A percentile compares a stretch with the other conserved stretches of the same genome.
Evolutionary conservation across 2,329 filamentous ascomycete species (phyloP).

Genomic region (Scedosporium aurantiacum): DNA sequence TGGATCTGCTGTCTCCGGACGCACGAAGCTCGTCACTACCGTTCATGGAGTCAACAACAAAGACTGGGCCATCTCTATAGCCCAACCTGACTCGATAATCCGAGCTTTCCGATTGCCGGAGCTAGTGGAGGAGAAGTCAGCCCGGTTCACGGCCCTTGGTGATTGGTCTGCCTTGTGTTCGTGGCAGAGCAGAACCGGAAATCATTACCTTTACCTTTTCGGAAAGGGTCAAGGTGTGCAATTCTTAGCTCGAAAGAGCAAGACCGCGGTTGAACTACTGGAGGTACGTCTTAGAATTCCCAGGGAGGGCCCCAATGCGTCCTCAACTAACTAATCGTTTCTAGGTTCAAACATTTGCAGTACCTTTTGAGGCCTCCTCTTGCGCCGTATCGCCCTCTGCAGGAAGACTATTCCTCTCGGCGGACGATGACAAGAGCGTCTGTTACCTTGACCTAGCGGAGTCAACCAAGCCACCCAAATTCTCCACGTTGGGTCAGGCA

Average conservation of each 20-base stretch:
- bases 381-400: conserved; percentile 27
- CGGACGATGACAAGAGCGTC: conserved; percentile 24
- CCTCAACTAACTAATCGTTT: not conserved
- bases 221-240: conserved; percentile 29
- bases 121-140: conserved; percentile 19
- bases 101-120: conserved; percentile 25
- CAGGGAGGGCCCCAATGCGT: no score
- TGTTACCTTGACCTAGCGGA: conserved; percentile 29
- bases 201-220: conserved; percentile 33
- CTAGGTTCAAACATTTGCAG: conserved; percentile 30
- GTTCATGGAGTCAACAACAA: conserved; percentile 24
- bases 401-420: conserved; percentile 26
- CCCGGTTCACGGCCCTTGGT: conserved; percentile 24
- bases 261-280: conserved; percentile 21
- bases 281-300: conserved; percentile 17
- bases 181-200: conserved; percentile 29
- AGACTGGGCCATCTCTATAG: conserved; percentile 29
- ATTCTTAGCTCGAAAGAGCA: conserved; percentile 22
- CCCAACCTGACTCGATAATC: conserved; percentile 29
- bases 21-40: conserved; percentile 32
- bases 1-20: conserved; percentile 22
- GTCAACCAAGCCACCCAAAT: conserved; percentile 22
- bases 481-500: conserved; percentile 24
- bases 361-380: conserved; percentile 28
- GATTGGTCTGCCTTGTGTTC: conserved; percentile 36